These are phyloP conservation scores for Akanthomyces uredinophilus DNA, from an alignment of 2,329 filamentous ascomycete genomes.

Conservation along the genomic window DNA sequence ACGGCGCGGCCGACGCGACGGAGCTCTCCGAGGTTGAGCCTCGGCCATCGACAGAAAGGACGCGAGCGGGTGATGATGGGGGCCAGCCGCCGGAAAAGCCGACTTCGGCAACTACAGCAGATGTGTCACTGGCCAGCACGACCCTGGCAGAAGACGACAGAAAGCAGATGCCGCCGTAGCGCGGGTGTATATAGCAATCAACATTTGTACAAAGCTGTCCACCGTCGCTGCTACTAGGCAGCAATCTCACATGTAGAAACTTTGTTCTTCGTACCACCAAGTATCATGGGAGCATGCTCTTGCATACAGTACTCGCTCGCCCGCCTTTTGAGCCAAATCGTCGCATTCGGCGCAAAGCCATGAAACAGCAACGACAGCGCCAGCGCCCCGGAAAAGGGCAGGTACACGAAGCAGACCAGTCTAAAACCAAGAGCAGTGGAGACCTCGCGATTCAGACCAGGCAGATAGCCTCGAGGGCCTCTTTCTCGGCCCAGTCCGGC, in stretches of 20 bases:
- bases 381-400: constrained; percentile 2
- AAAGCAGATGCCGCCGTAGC: neutral
- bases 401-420: neutral
- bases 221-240: neutral
- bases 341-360: neutral
- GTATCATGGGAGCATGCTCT: neutral
- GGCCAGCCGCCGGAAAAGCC: neutral
- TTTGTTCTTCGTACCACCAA: neutral
- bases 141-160: neutral
- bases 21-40: neutral
- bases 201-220: neutral
- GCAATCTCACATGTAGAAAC: too few species aligned
- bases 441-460: neutral
- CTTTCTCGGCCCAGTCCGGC: constrained; percentile 1
- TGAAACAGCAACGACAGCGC: neutral
- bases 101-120: neutral
- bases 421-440: neutral
- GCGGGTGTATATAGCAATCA: neutral
- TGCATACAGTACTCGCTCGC: constrained; percentile 1
- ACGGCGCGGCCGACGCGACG: neutral
- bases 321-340: constrained; percentile 2
- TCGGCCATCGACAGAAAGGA: neutral
- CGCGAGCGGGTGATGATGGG: neutral
- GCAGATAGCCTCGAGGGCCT: neutral
- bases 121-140: neutral